Percentiles rank a stretch among this genome's conserved stretches.
phyloP scores from a whole-genome alignment of 1,139 yeast genomes.

The Scheffersomyces cryptocercus region DNA sequence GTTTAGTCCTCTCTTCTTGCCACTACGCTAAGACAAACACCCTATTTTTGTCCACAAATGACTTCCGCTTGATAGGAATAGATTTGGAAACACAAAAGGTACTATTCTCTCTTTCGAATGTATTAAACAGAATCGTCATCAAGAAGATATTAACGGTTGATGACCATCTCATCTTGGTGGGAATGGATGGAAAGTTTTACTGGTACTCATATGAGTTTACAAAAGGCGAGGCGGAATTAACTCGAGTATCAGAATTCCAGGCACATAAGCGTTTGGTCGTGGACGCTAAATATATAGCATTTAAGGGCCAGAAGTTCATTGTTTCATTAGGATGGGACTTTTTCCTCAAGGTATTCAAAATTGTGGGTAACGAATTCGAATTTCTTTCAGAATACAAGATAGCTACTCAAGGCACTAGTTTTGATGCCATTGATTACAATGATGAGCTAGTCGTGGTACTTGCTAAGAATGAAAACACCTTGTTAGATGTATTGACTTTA shows the following conservation, averaged over 20 bases:
- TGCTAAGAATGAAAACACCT: constrained; percentile 63
- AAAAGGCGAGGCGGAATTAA: constrained; percentile 7
- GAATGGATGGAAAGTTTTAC: constrained; percentile 41
- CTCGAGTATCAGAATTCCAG: constrained; percentile 14
- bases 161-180: constrained; percentile 27
- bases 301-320: constrained; percentile 31
- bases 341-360: constrained; percentile 37
- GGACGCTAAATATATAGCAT: constrained; percentile 25
- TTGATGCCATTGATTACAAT: constrained; percentile 33
- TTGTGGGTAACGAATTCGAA: constrained; percentile 21
- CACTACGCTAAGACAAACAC: constrained; percentile 9
- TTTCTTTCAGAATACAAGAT: constrained; percentile 3
- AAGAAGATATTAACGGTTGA: constrained; percentile 28
- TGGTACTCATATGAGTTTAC: constrained; percentile 15
- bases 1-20: constrained; percentile 27
- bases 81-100: constrained; percentile 15
- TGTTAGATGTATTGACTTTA: constrained; percentile 46
- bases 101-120: constrained; percentile 9
- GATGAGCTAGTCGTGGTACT: constrained; percentile 44
- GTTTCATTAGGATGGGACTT: constrained; percentile 68
- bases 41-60: constrained; percentile 28
- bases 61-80: constrained; percentile 22
- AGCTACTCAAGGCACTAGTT: constrained; percentile 30
- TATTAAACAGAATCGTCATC: constrained; percentile 32
- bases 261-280: constrained; percentile 36